These are phyloP conservation scores for Fraxinus excelsior DNA, from an alignment of 257 asterid genomes.

Conservation along the genomic window DNA sequence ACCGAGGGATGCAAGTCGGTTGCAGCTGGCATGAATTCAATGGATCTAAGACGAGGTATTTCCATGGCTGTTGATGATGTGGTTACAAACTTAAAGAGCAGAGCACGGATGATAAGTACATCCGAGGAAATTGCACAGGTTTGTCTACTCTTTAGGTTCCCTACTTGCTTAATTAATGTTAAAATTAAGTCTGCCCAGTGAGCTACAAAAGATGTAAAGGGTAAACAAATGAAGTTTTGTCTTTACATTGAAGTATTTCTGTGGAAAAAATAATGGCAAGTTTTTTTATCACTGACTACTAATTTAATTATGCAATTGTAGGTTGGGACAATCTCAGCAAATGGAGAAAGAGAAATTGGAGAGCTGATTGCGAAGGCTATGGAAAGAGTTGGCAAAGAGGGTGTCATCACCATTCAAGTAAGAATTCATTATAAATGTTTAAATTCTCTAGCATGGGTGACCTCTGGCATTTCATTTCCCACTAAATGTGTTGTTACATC, in stretches of 20 bases:
- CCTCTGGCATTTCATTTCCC: not conserved
- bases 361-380: slow-evolving; percentile 96
- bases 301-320: slow-evolving; percentile 24
- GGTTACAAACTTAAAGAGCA: slow-evolving; percentile 86
- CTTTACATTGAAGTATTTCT: not conserved
- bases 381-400: slow-evolving; percentile 99
- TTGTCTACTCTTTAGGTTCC: slow-evolving; percentile 19
- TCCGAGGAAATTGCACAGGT: slow-evolving; percentile 99
- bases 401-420: slow-evolving; percentile 95
- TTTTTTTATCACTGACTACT: not conserved
- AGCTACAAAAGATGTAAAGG: not conserved
- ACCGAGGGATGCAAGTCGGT: slow-evolving; percentile 97
- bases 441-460: not conserved
- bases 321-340: slow-evolving; percentile 97
- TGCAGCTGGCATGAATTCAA: slow-evolving; percentile 97
- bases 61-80: slow-evolving; percentile 88
- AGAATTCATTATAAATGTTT: slow-evolving; percentile 14
- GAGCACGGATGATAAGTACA: slow-evolving; percentile 97
- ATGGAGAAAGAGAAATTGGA: slow-evolving; percentile 92
- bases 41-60: slow-evolving; percentile 97
- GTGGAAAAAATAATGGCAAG: not conserved
- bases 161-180: not conserved
- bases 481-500: not conserved
- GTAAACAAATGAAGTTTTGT: not conserved
- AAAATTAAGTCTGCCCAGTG: not conserved